phyloP scores from a whole-genome alignment of 306 rosid species.

The Benincasa hispida region DNA sequence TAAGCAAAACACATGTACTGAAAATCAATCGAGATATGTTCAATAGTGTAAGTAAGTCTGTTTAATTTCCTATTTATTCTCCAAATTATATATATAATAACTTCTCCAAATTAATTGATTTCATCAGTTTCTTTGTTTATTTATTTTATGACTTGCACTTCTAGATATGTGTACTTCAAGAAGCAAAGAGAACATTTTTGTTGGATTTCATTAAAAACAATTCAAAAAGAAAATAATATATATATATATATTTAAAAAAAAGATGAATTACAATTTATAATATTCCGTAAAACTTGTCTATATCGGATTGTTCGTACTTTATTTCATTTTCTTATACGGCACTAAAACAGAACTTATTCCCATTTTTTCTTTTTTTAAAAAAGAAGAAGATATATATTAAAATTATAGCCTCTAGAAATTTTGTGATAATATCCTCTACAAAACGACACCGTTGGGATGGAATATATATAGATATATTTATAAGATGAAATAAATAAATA shows the following conservation, averaged over 20 bases:
- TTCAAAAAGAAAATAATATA: not conserved
- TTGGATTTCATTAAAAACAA: not conserved
- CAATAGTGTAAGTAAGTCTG: too few relatives aligned
- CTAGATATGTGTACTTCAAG: not conserved
- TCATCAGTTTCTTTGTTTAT: not conserved
- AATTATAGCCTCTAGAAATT: not conserved
- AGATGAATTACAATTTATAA: not conserved
- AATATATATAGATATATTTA: not conserved
- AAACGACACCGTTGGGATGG: not conserved
- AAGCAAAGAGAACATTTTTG: not conserved
- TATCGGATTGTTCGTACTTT: not conserved
- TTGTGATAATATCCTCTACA: not conserved
- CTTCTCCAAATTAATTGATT: not conserved
- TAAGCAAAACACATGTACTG: too few relatives aligned
- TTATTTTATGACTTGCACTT: not conserved
- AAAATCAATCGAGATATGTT: too few relatives aligned
- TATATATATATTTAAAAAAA: not conserved
- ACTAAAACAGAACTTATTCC: constrained; percentile 1
- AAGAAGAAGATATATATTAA: not conserved
- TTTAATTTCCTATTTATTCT: too few relatives aligned
- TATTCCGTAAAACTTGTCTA: not conserved
- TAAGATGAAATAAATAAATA: not conserved
- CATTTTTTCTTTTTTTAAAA: too few relatives aligned
- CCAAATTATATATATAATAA: not conserved
- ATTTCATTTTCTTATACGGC: not conserved